A percentile compares a stretch with the other conserved stretches of the same genome.
phyloP scores from a whole-genome alignment of 139 green algal genomes.

The Haematococcus lacustris region DNA sequence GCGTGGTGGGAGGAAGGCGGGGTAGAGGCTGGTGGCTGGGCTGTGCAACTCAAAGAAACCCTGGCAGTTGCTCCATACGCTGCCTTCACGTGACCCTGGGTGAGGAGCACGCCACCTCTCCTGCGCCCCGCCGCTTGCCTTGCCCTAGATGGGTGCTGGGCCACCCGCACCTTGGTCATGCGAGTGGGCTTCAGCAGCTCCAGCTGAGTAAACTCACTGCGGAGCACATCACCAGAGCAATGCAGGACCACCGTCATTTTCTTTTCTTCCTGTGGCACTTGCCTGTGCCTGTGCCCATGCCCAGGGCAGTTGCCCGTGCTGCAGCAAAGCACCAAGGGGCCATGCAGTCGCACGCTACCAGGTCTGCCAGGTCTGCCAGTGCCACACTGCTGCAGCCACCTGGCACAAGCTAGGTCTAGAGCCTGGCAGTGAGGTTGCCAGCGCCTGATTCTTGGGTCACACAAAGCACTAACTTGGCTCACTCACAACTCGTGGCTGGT shows the following conservation, averaged over 20 bases:
- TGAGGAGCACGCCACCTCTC: no score
- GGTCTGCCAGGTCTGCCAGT: not conserved
- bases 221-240: not conserved
- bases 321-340: not conserved
- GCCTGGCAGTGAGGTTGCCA: no score
- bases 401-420: not conserved
- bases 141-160: no score
- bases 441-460: no score
- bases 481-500: no score
- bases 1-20: no score
- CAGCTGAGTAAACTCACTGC: conserved; percentile 42
- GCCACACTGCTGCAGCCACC: not conserved
- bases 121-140: no score
- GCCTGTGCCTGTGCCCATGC: not conserved
- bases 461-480: no score
- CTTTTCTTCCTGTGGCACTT: not conserved
- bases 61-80: no score
- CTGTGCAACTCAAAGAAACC: no score
- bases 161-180: conserved; percentile 44
- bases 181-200: conserved; percentile 55
- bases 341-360: not conserved
- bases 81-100: no score
- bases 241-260: not conserved
- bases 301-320: not conserved
- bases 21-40: no score